phyloP scores from a whole-genome alignment of 2,329 filamentous ascomycete species.

The Lizonia empirigonia region DNA sequence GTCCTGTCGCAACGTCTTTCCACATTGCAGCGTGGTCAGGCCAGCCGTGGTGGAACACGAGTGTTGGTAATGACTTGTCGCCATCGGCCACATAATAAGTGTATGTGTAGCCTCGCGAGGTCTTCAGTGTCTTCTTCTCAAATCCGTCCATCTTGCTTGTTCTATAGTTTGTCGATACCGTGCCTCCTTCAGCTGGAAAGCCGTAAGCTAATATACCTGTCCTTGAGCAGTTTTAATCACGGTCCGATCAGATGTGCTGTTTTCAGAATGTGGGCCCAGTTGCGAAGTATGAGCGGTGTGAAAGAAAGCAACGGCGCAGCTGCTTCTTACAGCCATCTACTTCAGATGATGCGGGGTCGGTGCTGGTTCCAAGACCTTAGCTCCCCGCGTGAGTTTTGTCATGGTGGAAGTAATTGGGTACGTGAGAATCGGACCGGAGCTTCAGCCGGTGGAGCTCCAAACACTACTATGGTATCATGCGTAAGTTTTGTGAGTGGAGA shows the following conservation, averaged over 20 bases:
- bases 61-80: slow-evolving; percentile 28
- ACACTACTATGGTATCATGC: too few species aligned
- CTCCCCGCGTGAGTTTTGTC: background rate
- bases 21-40: slow-evolving; percentile 56
- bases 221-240: too few species aligned
- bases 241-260: background rate
- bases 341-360: slow-evolving; percentile 1
- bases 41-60: slow-evolving; percentile 56
- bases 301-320: background rate
- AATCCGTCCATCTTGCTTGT: slow-evolving; percentile 32
- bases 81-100: slow-evolving; percentile 34
- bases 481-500: too few species aligned
- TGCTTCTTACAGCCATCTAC: background rate
- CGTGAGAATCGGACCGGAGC: background rate
- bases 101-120: slow-evolving; percentile 35
- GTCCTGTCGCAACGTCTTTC: slow-evolving; percentile 49
- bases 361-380: background rate
- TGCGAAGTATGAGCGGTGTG: background rate
- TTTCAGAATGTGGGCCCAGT: background rate
- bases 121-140: slow-evolving; percentile 35
- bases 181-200: too few species aligned
- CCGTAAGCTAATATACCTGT: background rate
- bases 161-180: background rate
- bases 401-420: slow-evolving; percentile 11
- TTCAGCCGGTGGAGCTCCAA: background rate